Evolutionary conservation across 768 basidiomycete genomes (phyloP).

Genomic region (Mycena floridula): DNA sequence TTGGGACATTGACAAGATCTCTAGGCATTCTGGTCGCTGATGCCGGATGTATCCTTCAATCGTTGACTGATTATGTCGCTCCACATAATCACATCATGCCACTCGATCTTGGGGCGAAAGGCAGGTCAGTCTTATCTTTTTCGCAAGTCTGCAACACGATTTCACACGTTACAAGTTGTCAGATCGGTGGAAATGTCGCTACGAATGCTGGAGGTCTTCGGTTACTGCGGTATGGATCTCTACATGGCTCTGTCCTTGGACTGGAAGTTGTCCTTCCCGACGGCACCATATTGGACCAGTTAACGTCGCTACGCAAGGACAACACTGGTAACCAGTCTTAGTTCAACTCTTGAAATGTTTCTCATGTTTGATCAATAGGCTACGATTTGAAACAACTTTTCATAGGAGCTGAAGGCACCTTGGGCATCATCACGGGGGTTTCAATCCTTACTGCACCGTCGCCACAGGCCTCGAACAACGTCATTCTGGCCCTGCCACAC

Average conservation of each 20-base stretch:
- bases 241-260: conserved; percentile 93
- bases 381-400: conserved; percentile 98
- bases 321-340: conserved; percentile 72
- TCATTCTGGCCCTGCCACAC: conserved; percentile 82
- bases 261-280: conserved; percentile 95
- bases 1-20: conserved; percentile 6
- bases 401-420: conserved; percentile 95
- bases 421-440: conserved; percentile 91
- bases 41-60: conserved; percentile 90
- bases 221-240: conserved; percentile 87
- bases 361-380: conserved; percentile 40
- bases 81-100: conserved; percentile 95
- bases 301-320: conserved; percentile 91
- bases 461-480: conserved; percentile 81
- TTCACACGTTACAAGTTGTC: conserved; percentile 54
- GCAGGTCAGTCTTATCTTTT: conserved; percentile 52
- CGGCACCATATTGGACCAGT: conserved; percentile 82
- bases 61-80: conserved; percentile 78
- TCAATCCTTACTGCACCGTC: conserved; percentile 88
- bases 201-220: conserved; percentile 98
- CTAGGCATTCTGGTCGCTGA: conserved; percentile 87
- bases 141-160: not conserved
- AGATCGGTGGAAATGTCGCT: conserved; percentile 95
- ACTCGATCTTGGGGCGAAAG: conserved; percentile 91
- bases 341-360: not conserved